A percentile compares a stretch with the other conserved stretches of the same genome.
Evolutionary conservation across 1,284 basidiomycete genomes (phyloP).

Genomic region (Cryptococcus sp.): DNA sequence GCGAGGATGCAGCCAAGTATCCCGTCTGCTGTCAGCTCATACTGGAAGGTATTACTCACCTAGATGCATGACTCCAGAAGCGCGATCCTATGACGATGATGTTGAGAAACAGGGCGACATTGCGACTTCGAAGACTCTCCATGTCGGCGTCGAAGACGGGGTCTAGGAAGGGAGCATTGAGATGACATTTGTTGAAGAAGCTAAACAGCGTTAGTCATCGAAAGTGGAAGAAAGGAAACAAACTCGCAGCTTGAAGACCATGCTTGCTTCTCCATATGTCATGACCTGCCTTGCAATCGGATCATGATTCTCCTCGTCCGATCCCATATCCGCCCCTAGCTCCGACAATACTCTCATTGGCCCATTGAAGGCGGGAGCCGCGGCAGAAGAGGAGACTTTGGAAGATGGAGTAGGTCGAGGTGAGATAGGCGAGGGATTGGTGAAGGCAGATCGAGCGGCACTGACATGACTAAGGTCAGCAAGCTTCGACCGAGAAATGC

Average conservation of each 20-base stretch:
- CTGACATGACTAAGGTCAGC: too few relatives aligned
- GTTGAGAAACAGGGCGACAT: constrained; percentile 10
- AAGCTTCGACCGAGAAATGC: too few relatives aligned
- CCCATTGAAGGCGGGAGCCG: constrained; percentile 7
- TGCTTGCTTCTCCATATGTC: constrained; percentile 11
- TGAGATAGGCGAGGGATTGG: too few relatives aligned
- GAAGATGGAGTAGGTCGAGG: too few relatives aligned
- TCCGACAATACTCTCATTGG: constrained; percentile 10
- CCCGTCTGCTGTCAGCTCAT: constrained; percentile 1
- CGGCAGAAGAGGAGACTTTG: not conserved
- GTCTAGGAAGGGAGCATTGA: constrained; percentile 19
- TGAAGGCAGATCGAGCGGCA: too few relatives aligned
- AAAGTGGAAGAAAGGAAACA: not conserved
- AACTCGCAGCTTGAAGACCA: constrained; percentile 10
- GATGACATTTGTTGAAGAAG: constrained; percentile 16
- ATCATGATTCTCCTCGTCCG: constrained; percentile 13
- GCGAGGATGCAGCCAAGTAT: constrained; percentile 17
- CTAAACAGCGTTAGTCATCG: too few relatives aligned
- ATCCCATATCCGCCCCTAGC: constrained; percentile 7
- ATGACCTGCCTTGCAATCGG: constrained; percentile 12
- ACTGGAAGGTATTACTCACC: constrained; percentile 5
- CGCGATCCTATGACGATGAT: constrained; percentile 14
- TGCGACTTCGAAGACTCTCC: constrained; percentile 8
- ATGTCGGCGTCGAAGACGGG: constrained; percentile 3
- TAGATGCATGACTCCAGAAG: constrained; percentile 12